Base-by-base conservation (phyloP, 2,329 filamentous ascomycete species). In the Penicillium sp. region DNA sequence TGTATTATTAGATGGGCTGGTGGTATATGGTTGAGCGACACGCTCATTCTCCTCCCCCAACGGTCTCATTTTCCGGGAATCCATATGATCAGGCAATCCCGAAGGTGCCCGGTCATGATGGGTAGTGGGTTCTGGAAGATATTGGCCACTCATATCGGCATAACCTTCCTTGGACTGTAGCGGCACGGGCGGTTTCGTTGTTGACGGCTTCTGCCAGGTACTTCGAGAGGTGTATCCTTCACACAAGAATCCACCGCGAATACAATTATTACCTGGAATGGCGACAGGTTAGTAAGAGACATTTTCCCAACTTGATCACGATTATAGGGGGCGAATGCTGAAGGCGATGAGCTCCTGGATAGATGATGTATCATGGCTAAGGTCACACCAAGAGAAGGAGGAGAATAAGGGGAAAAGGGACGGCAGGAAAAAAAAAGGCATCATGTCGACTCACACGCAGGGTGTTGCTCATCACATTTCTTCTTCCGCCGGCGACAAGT, bases 381-480 rank as follows among this genome's bases (percentile, higher is more conserved):
- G 17, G 45, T 30, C 45, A 44, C 19, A 44, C 19, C 26, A 10
- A n/a, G 12, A 30, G 1, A 6, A 35, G 12, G 28, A 22, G 26
- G 13, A 5, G n/a, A 24, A 53, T 8, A 30, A 30, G 28, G 30
- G 30, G 30, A 33, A 33, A 2, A 42, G 12, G 30, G 30, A 33
- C 12, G 35, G 13, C 35, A 15, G 4, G 13, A n/a, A 58, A 54
- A 55, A 59, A 30, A 61, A 49, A 63, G 53, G 58, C 30, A 40
- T 55, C 15, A 49, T 49, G 45, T 35, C 49, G 54, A 77, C 91
- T 84, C 83, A 96, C 95, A 98, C 77, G 92, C 88, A 28, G 95
- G 95, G 77, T 96, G 96, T 58, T 86, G 86, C 81, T 98, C 95
- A 75, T 98, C 94, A 74, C 95, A 98, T 80, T 98, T 98, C 87